Evolutionary conservation across 257 asterid species (phyloP).

Genomic region (Solanum habrochaites): DNA sequence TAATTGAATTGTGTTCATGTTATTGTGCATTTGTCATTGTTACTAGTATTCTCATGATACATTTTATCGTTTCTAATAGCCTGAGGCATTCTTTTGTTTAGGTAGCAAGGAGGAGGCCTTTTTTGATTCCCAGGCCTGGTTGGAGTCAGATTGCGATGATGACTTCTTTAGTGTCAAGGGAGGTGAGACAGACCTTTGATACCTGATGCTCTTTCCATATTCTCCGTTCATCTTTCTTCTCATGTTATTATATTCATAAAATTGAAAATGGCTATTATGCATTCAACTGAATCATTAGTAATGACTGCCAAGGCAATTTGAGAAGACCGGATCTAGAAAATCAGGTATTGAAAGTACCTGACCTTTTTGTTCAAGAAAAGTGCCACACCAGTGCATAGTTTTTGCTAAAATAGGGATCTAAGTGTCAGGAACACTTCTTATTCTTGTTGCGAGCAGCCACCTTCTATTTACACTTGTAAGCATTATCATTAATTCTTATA

Average conservation of each 20-base stretch:
- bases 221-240: neutral
- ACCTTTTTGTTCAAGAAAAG: neutral
- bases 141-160: slow-evolving; percentile 79
- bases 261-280: neutral
- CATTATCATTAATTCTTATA: neutral
- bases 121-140: slow-evolving; percentile 65
- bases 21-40: neutral
- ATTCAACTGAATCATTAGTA: neutral
- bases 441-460: neutral
- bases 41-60: neutral
- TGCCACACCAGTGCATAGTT: neutral
- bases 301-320: neutral
- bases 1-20: neutral
- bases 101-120: slow-evolving; percentile 72
- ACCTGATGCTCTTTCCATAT: neutral
- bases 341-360: neutral
- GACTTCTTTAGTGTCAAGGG: slow-evolving; percentile 73
- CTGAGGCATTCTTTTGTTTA: slow-evolving; percentile 14
- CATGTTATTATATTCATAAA: neutral
- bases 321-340: neutral
- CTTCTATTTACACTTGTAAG: neutral
- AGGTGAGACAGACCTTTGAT: slow-evolving; percentile 31
- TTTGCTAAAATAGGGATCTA: neutral
- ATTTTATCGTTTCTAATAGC: neutral
- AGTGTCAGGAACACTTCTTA: neutral